phyloP scores from a whole-genome alignment of 306 rosid genomes.

The Mimosa pudica region DNA sequence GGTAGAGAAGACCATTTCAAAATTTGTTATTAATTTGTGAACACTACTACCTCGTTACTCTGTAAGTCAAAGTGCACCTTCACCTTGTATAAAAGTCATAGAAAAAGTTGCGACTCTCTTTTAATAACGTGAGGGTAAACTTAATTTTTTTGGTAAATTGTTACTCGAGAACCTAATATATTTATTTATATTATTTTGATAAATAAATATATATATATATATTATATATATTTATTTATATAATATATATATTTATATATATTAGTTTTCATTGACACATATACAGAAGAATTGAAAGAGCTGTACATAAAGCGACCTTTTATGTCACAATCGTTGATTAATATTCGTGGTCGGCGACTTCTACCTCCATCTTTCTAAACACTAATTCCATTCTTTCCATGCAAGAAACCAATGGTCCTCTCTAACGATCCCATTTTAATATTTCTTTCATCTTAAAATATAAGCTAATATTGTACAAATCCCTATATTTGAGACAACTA shows the following conservation, averaged over 20 bases:
- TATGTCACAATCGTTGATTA: not conserved
- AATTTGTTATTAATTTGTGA: too few species aligned
- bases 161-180: not conserved
- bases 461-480: too few species aligned
- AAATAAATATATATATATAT: too few species aligned
- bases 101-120: not conserved
- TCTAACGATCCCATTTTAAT: not conserved
- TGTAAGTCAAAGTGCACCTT: too few species aligned
- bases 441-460: too few species aligned
- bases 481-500: too few species aligned
- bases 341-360: slow-evolving; percentile 1
- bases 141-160: not conserved
- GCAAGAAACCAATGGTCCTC: not conserved
- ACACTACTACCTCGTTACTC: too few species aligned
- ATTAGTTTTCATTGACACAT: slow-evolving; percentile 9
- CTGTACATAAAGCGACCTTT: not conserved
- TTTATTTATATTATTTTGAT: not conserved
- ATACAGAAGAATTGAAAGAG: not conserved
- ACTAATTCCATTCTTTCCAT: not conserved
- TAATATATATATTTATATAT: not conserved
- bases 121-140: not conserved
- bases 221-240: too few species aligned
- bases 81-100: not conserved
- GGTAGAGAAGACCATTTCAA: too few species aligned
- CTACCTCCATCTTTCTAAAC: not conserved